phyloP scores from a whole-genome alignment of 345 rosid genomes.

The Anacardium occidentale region DNA sequence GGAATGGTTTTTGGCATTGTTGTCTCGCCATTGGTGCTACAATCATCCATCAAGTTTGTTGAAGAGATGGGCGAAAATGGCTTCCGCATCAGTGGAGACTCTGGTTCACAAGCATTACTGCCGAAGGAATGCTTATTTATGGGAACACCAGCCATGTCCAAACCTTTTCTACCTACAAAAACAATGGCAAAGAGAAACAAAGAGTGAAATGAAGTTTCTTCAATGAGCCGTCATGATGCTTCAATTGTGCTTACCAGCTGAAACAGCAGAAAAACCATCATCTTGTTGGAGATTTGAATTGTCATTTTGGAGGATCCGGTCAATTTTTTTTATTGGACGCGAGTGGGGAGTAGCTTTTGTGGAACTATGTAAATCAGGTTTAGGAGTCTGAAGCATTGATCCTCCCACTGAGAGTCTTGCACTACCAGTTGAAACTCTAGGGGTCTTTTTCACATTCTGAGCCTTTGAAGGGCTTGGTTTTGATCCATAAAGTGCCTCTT shows the following conservation, averaged over 20 bases:
- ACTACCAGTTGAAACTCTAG: conserved; percentile 79
- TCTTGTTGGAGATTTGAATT: conserved; percentile 36
- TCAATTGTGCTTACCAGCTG: conserved; percentile 47
- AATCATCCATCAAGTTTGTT: conserved; percentile 33
- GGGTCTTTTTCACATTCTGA: conserved; percentile 60
- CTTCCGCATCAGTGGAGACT: conserved; percentile 69
- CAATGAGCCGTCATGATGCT: no score
- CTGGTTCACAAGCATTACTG: conserved; percentile 39
- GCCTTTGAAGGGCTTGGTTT: conserved; percentile 95
- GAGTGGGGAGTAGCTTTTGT: conserved; percentile 42
- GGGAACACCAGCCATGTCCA: conserved; percentile 67
- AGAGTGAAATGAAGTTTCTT: neutral
- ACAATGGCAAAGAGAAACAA: neutral
- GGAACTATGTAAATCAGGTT: conserved; percentile 45
- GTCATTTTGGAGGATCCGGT: conserved; percentile 41
- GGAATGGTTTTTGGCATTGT: conserved; percentile 33
- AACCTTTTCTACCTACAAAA: conserved; percentile 60
- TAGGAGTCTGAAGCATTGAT: conserved; percentile 64
- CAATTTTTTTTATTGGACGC: conserved; percentile 56
- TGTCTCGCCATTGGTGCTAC: conserved; percentile 19
- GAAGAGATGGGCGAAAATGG: conserved; percentile 85
- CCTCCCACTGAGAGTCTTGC: conserved; percentile 75
- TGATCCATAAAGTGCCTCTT: conserved; percentile 90
- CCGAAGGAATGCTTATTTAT: conserved; percentile 58
- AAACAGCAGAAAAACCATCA: conserved; percentile 44